A percentile compares a stretch with the other conserved stretches of the same genome.
Evolutionary conservation across 768 basidiomycete species (phyloP).

Genomic region (Psilocybe sp.): DNA sequence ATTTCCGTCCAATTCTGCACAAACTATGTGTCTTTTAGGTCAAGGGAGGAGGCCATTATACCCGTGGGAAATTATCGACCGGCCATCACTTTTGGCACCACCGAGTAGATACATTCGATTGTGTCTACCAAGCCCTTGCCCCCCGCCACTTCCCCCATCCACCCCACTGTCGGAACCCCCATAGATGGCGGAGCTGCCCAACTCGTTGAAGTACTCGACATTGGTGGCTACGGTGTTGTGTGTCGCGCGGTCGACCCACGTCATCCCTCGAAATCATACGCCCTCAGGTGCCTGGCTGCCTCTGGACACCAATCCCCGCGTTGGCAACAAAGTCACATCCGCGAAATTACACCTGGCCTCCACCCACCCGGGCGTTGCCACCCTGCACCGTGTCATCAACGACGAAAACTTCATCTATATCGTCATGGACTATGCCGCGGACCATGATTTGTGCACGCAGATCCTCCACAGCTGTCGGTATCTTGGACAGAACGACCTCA

Average conservation of each 20-base stretch:
- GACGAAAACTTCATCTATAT: constrained; percentile 83
- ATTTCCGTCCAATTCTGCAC: too few relatives aligned
- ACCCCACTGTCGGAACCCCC: constrained; percentile 70
- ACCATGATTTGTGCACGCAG: too few relatives aligned
- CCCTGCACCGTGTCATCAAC: constrained; percentile 89
- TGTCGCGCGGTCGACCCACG: constrained; percentile 80
- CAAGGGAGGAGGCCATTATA: too few relatives aligned
- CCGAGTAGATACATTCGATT: too few relatives aligned
- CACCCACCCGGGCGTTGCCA: constrained; percentile 84
- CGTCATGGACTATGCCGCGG: too few relatives aligned
- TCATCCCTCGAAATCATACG: constrained; percentile 62
- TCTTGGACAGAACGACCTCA: too few relatives aligned
- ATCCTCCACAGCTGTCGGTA: too few relatives aligned
- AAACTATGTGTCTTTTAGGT: too few relatives aligned
- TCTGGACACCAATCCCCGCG: constrained; percentile 46
- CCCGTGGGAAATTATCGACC: too few relatives aligned
- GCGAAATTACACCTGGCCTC: constrained; percentile 85
- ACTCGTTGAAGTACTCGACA: constrained; percentile 87
- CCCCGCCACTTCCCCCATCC: constrained; percentile 40
- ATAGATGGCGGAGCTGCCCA: constrained; percentile 87
- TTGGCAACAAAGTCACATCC: constrained; percentile 81
- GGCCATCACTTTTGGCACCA: too few relatives aligned
- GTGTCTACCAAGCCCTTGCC: constrained; percentile 37
- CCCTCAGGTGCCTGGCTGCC: constrained; percentile 89
- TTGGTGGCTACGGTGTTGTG: constrained; percentile 95